A percentile compares a stretch with the other conserved stretches of the same genome.
Conservation (phyloP, 352 stramenopile genomes). For the Hyaloperonospora brassicae region DNA sequence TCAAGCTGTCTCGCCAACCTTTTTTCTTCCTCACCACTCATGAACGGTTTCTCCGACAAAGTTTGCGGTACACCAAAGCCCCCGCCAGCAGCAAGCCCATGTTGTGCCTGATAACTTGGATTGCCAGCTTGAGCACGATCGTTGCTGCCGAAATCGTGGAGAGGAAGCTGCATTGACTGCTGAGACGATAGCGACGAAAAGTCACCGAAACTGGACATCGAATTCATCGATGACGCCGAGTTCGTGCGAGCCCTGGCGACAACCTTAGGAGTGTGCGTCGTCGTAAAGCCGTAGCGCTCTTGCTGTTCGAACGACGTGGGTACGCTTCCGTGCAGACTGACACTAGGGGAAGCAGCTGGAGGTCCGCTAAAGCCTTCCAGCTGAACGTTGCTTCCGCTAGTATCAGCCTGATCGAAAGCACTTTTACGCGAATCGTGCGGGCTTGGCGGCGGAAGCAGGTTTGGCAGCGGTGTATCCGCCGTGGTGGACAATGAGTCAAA, state of each 20-base stretch:
- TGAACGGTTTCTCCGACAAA: slow-evolving; percentile 36
- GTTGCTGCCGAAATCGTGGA: slow-evolving; percentile 20
- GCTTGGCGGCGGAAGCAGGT: slow-evolving; percentile 17
- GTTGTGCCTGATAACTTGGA: slow-evolving; percentile 11
- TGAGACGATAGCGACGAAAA: slow-evolving; percentile 17
- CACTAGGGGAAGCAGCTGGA: slow-evolving; percentile 9
- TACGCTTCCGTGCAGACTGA: slow-evolving; percentile 15
- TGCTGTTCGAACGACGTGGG: slow-evolving; percentile 9
- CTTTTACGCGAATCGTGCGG: slow-evolving; percentile 14
- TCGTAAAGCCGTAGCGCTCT: slow-evolving; percentile 15
- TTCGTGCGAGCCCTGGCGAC: slow-evolving; percentile 28
- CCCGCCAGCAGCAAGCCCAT: slow-evolving; percentile 16
- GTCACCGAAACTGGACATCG: slow-evolving; percentile 33
- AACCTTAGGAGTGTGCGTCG: slow-evolving; percentile 8
- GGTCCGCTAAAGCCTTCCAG: slow-evolving; percentile 7
- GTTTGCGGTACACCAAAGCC: slow-evolving; percentile 9
- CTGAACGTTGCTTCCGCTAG: slow-evolving; percentile 6
- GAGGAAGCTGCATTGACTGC: slow-evolving; percentile 14
- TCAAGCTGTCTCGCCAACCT: slow-evolving; percentile 45
- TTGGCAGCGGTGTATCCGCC: slow-evolving; percentile 28
- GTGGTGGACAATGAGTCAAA: slow-evolving; percentile 43
- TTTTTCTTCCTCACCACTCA: slow-evolving; percentile 51
- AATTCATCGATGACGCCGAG: slow-evolving; percentile 34
- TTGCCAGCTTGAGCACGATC: slow-evolving; percentile 18
- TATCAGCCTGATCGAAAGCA: slow-evolving; percentile 19